These are phyloP conservation scores for Ophiocordyceps robertsii DNA, from an alignment of 2,329 filamentous ascomycete genomes.

Conservation along the genomic window DNA sequence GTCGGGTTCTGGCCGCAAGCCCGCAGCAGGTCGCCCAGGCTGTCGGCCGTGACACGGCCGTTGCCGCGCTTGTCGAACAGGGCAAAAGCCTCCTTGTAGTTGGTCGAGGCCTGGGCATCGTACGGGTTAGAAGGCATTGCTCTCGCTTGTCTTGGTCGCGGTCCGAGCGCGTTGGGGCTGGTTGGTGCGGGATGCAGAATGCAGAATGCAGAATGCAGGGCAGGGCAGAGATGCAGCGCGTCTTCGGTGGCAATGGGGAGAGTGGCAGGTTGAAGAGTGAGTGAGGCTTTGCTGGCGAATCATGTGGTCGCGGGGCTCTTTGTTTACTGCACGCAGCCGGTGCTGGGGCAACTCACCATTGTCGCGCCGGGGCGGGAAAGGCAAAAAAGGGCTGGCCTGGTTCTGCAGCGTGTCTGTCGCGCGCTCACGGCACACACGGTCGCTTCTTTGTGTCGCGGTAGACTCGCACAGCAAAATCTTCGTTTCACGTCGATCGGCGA, in stretches of 20 bases:
- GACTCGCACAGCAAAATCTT: too few relatives aligned
- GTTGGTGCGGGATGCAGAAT: not conserved
- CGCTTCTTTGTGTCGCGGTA: too few relatives aligned
- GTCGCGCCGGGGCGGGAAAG: slow-evolving; percentile 5
- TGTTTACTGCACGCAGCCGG: slow-evolving; percentile 16
- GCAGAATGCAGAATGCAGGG: not conserved
- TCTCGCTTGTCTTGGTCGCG: not conserved
- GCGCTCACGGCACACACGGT: too few relatives aligned
- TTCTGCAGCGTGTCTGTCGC: too few relatives aligned
- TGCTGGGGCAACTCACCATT: slow-evolving; percentile 26
- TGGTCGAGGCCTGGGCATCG: slow-evolving; percentile 61
- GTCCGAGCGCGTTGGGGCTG: not conserved
- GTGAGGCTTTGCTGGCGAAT: slow-evolving; percentile 14
- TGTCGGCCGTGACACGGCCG: slow-evolving; percentile 75
- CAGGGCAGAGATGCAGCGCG: not conserved
- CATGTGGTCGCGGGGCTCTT: slow-evolving; percentile 17
- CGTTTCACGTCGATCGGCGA: too few relatives aligned
- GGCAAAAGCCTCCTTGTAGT: slow-evolving; percentile 99
- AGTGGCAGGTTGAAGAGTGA: not conserved
- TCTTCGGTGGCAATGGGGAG: not conserved
- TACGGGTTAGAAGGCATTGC: slow-evolving; percentile 39
- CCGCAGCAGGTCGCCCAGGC: slow-evolving; percentile 83
- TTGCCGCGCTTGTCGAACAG: slow-evolving; percentile 99
- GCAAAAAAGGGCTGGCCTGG: too few relatives aligned
- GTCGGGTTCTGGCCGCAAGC: slow-evolving; percentile 98